Evolutionary conservation across 495 filamentous ascomycete genomes (phyloP).

Genomic region (Penicillium flavigenum): DNA sequence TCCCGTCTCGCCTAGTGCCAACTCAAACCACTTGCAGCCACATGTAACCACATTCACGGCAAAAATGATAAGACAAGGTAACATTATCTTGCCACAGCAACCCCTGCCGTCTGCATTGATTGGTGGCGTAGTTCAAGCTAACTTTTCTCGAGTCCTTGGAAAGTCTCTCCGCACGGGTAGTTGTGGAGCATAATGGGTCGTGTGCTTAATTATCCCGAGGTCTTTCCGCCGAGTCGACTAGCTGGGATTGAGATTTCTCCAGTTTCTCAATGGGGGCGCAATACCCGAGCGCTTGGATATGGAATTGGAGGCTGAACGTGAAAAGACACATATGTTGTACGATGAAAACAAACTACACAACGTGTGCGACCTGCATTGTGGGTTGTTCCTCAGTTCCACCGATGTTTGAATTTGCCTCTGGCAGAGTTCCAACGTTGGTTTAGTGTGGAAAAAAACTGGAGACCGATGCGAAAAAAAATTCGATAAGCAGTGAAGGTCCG

Average conservation of each 20-base stretch:
- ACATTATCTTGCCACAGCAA: slow-evolving; percentile 19
- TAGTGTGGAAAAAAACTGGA: background rate
- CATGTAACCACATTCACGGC: slow-evolving; percentile 20
- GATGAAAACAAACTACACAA: background rate
- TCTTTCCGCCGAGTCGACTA: background rate
- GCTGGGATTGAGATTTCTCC: background rate
- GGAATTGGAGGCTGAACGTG: background rate
- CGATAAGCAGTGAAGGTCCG: slow-evolving; percentile 6
- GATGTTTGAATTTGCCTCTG: background rate
- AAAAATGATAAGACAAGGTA: slow-evolving; percentile 14
- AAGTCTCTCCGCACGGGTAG: slow-evolving; percentile 1
- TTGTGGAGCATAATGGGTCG: background rate
- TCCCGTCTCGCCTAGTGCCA: slow-evolving; percentile 14
- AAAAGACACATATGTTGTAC: background rate
- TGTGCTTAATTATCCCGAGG: background rate
- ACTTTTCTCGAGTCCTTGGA: background rate
- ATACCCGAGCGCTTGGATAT: background rate
- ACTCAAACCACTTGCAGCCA: slow-evolving; percentile 2
- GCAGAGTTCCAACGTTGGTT: background rate
- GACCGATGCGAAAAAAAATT: background rate
- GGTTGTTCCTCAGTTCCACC: background rate
- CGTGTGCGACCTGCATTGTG: background rate
- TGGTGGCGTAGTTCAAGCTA: slow-evolving; percentile 11
- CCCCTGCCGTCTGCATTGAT: background rate
- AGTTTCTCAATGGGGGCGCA: background rate